phyloP scores from a whole-genome alignment of 805 yeast species.

The Candida takata region DNA sequence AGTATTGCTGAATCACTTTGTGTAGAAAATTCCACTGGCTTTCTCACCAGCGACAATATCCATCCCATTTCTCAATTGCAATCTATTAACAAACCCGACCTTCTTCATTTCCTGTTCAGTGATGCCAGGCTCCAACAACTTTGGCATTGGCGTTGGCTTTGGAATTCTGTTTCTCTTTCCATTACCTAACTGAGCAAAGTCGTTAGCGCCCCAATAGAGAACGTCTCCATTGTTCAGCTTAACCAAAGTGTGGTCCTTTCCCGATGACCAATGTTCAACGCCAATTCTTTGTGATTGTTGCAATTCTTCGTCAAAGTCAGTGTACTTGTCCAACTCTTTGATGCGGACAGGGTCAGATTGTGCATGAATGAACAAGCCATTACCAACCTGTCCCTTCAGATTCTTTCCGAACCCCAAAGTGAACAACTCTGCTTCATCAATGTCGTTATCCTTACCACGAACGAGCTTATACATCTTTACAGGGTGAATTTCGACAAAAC shows the following conservation, averaged over 20 bases:
- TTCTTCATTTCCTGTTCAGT: conserved; percentile 26
- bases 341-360: conserved; percentile 60
- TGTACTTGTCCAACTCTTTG: conserved; percentile 30
- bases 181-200: conserved; percentile 76
- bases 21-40: conserved; percentile 59
- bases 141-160: conserved; percentile 48
- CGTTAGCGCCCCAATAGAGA: conserved; percentile 79
- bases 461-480: conserved; percentile 25
- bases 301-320: conserved; percentile 47
- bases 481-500: conserved; percentile 40
- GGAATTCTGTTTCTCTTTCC: conserved; percentile 61
- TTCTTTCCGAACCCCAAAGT: conserved; percentile 78
- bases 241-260: conserved; percentile 58
- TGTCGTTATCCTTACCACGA: conserved; percentile 7
- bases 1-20: no score
- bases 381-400: conserved; percentile 78
- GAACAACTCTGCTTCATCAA: conserved; percentile 21
- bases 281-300: conserved; percentile 37
- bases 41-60: conserved; percentile 55
- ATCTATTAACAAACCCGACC: conserved; percentile 34
- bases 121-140: conserved; percentile 46
- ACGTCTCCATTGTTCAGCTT: conserved; percentile 59
- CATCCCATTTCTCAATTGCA: conserved; percentile 47
- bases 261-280: conserved; percentile 49
- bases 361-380: conserved; percentile 67